Evolutionary conservation across 306 rosid genomes (phyloP), one percentile per base, ranked within the genome.

Genomic region (Ormosia emarginata): DNA sequence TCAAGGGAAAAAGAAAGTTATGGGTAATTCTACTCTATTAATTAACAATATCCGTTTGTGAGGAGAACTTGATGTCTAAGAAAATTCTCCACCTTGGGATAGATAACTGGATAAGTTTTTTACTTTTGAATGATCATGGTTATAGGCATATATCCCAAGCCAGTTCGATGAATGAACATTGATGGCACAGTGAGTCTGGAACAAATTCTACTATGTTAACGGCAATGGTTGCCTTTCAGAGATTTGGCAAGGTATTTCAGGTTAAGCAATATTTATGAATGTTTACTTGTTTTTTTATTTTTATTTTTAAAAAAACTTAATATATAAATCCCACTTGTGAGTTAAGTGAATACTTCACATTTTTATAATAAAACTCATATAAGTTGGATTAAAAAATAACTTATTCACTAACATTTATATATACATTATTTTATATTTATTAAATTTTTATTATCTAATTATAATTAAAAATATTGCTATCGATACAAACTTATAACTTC

Each of bases 71-170:
- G 17, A 73, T 13, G 13, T 36, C 13, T 50, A 12, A 71, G 43
- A 71, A 49, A 80, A 80, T 71, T 80, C 66, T 10, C 40, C 70
- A 61, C 1, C 64, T 71, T 17, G 15, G 36, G 40, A 56, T 37
- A 33, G 64, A 72, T 34, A 39, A 1, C n/a, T 18, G 15, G 68
- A 58, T 58, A 58, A 14, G 5, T 64, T 49, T 64, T 64, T 47
- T 33, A n/a, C 8, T 64, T 77, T 36, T 56, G 62, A 57, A 75
- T 75, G 77, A 57, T 75, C n/a, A 24, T 1, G 56, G 81, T 52
- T 32, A 75, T 2, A 43, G 43, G 85, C 72, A 82, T 82, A 67
- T 82, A 75, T 82, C 37, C 82, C 57, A 57, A 82, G n/a, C 30
- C 74, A 67, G 64, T 6, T 75, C 77, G 44, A 5, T 67, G 49